Evolutionary conservation across 768 basidiomycete genomes (phyloP).

Genomic region (Boletellus emodensis): DNA sequence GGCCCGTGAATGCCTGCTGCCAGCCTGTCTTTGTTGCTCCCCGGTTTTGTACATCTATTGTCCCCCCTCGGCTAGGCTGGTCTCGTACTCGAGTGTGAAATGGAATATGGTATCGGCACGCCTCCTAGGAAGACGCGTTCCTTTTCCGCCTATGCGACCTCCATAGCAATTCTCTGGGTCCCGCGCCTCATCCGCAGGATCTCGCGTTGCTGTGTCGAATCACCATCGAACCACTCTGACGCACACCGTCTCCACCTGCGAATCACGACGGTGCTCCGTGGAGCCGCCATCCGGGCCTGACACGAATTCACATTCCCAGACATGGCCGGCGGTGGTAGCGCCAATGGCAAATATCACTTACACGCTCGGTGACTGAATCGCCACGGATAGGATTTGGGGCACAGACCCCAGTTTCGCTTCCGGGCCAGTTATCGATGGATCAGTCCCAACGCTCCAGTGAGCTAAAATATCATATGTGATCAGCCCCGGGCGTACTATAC

Average conservation of each 20-base stretch:
- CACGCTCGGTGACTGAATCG: background rate
- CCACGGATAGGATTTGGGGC: constrained; percentile 10
- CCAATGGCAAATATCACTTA: constrained; percentile 13
- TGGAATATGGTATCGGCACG: background rate
- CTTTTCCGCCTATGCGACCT: constrained; percentile 4
- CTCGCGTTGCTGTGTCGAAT: background rate
- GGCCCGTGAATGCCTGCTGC: background rate
- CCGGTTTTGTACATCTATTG: background rate
- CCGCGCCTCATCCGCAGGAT: background rate
- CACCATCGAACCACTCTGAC: background rate
- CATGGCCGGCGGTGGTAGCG: background rate
- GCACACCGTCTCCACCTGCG: constrained; percentile 2
- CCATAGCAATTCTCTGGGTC: background rate
- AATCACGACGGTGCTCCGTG: constrained; percentile 18
- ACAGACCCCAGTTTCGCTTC: constrained; percentile 4
- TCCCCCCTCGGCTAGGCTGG: background rate
- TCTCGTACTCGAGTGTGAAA: too few relatives aligned
- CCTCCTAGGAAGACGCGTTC: constrained; percentile 1
- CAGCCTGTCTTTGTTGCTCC: background rate
- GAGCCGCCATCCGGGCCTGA: background rate
- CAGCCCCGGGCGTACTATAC: background rate
- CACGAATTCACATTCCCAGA: background rate
- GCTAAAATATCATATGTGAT: constrained; percentile 5
- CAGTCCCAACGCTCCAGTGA: constrained; percentile 1
- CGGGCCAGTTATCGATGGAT: background rate